Conservation (phyloP, 768 basidiomycete species). For the Gelatoporia subvermispora region DNA sequence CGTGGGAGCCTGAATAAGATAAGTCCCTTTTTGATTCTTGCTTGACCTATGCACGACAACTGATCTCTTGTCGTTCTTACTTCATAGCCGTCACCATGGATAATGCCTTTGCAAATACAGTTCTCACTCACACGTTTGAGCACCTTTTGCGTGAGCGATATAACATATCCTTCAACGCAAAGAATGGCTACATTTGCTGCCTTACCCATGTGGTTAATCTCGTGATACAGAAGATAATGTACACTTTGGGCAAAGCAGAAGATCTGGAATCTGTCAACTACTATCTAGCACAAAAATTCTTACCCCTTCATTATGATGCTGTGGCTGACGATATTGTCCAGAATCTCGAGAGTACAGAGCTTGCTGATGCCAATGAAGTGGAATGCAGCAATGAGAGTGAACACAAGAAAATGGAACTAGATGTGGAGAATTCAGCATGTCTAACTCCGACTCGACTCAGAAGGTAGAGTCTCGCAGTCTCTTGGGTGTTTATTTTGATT, state of each 20-base stretch:
- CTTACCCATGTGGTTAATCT: conserved; percentile 33
- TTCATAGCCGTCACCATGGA: conserved; percentile 21
- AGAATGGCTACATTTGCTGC: conserved; percentile 30
- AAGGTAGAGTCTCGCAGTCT: too few relatives aligned
- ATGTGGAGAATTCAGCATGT: too few relatives aligned
- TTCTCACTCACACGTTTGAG: conserved; percentile 19
- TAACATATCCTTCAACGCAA: conserved; percentile 20
- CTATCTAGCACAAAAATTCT: conserved; percentile 24
- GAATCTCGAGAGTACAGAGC: neutral
- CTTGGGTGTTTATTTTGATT: too few relatives aligned
- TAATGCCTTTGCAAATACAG: conserved; percentile 32
- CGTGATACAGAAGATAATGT: conserved; percentile 29
- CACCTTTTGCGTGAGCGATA: conserved; percentile 15
- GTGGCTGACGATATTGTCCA: conserved; percentile 16
- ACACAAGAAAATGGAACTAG: too few relatives aligned
- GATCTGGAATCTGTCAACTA: conserved; percentile 24
- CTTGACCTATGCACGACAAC: conserved; percentile 16
- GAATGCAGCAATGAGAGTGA: too few relatives aligned
- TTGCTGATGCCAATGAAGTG: neutral
- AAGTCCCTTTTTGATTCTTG: conserved; percentile 17
- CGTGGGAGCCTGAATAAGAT: conserved; percentile 30
- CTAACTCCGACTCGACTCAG: too few relatives aligned
- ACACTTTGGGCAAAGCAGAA: conserved; percentile 18
- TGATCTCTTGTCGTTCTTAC: neutral
- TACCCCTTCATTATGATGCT: conserved; percentile 26